These are phyloP conservation scores for Zymoseptoria tritici DNA, from an alignment of 2,329 filamentous ascomycete genomes.

Conservation along the genomic window DNA sequence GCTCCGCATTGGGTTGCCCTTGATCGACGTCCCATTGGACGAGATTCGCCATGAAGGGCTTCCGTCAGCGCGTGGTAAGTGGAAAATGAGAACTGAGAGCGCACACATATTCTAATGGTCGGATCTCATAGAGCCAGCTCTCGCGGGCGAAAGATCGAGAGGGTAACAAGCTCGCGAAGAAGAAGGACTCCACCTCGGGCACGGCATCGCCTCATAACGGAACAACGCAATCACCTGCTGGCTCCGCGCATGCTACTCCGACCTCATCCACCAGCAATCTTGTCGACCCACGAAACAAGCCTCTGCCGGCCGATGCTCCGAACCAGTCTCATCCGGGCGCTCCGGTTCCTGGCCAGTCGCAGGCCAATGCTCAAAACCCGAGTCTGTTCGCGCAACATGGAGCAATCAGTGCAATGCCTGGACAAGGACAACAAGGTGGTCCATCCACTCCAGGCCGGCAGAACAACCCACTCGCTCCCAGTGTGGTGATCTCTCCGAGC, in stretches of 20 bases:
- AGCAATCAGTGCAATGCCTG: constrained; percentile 11
- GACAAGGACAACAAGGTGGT: constrained; percentile 16
- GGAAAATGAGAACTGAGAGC: constrained; percentile 13
- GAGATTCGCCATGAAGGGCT: constrained; percentile 70
- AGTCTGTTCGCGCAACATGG: constrained; percentile 19
- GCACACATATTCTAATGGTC: constrained; percentile 18
- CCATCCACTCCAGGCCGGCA: constrained; percentile 25
- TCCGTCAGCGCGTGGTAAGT: constrained; percentile 94
- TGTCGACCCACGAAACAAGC: constrained; percentile 79
- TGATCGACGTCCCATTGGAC: constrained; percentile 11
- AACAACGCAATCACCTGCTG: constrained; percentile 49
- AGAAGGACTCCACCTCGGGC: constrained; percentile 52
- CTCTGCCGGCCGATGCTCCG: constrained; percentile 46
- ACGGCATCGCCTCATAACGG: constrained; percentile 64
- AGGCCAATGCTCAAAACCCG: constrained; percentile 14
- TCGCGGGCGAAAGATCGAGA: constrained; percentile 58
- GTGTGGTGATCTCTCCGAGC: constrained; percentile 90
- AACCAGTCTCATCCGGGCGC: constrained; percentile 42
- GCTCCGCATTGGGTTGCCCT: constrained; percentile 25
- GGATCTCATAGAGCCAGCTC: constrained; percentile 62
- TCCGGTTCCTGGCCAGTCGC: constrained; percentile 21
- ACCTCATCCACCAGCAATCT: constrained; percentile 84
- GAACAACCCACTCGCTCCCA: constrained; percentile 46
- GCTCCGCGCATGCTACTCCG: constrained; percentile 63
- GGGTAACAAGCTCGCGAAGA: constrained; percentile 64